Evolutionary conservation across 176 grass and related monocot species (phyloP).

Genomic region (Hsuehochloa calcarea): DNA sequence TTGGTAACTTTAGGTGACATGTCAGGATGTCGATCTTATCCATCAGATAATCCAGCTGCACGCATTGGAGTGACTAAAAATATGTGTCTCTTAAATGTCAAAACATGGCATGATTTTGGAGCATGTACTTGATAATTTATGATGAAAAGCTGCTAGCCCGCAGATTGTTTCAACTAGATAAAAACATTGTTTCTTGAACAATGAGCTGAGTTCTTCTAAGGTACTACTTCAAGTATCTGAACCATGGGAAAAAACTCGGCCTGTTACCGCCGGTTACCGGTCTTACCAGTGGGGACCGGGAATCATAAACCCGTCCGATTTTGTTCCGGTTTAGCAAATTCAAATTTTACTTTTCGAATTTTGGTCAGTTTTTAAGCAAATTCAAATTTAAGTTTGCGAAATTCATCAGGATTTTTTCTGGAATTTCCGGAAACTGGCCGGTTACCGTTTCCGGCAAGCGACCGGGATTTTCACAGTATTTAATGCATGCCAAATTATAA

Average conservation of each 20-base stretch:
- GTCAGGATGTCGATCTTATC: conserved; percentile 46
- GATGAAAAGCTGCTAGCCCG: conserved; percentile 5
- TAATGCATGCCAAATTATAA: not conserved
- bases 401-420: too few relatives aligned
- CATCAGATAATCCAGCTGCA: conserved; percentile 16
- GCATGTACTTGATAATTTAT: conserved; percentile 24
- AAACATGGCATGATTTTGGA: conserved; percentile 15
- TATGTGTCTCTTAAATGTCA: not conserved
- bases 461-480: too few relatives aligned
- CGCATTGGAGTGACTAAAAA: not conserved
- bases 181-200: conserved; percentile 22
- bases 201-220: not conserved
- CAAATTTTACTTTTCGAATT: too few relatives aligned
- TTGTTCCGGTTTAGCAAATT: too few relatives aligned
- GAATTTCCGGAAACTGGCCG: too few relatives aligned
- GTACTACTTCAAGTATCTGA: conserved; percentile 6
- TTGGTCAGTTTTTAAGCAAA: too few relatives aligned
- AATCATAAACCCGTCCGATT: too few relatives aligned
- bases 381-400: too few relatives aligned
- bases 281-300: too few relatives aligned
- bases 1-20: conserved; percentile 32
- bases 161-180: not conserved
- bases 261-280: too few relatives aligned
- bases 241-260: too few relatives aligned
- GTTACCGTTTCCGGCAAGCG: too few relatives aligned